Conservation (phyloP, 169 alveolate species). For the Plasmodium berghei region DNA sequence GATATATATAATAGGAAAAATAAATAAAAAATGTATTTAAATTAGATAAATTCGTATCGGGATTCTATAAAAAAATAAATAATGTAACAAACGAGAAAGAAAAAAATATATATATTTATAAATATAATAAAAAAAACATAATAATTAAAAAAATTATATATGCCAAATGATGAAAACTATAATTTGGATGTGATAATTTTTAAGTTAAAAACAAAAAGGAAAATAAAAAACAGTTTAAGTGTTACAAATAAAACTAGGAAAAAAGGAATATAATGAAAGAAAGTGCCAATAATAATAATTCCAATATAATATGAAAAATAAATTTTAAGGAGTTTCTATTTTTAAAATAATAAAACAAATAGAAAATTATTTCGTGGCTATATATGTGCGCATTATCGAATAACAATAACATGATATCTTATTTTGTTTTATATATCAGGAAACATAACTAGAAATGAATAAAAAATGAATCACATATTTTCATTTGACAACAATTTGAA, state of each 20-base stretch:
- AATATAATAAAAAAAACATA: too few relatives aligned
- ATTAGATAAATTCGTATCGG: too few relatives aligned
- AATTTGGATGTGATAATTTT: too few relatives aligned
- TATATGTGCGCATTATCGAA: neutral
- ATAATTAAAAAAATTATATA: too few relatives aligned
- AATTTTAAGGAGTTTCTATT: neutral
- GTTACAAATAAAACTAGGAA: neutral
- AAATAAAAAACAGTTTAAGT: neutral
- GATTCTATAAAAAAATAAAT: too few relatives aligned
- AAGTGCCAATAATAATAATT: neutral
- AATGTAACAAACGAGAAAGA: too few relatives aligned
- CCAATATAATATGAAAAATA: neutral
- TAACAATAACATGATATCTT: constrained; percentile 13
- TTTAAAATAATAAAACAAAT: neutral
- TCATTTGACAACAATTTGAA: constrained; percentile 60
- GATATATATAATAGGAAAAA: too few relatives aligned
- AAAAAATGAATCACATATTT: constrained; percentile 51
- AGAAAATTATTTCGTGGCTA: too few relatives aligned
- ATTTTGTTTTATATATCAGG: neutral
- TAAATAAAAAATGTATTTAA: too few relatives aligned
- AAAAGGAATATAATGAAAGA: constrained; percentile 3
- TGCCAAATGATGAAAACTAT: too few relatives aligned
- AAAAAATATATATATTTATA: too few relatives aligned
- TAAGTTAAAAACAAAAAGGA: too few relatives aligned
- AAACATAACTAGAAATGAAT: constrained; percentile 2